Evolutionary conservation across 2,329 filamentous ascomycete genomes (phyloP).

Genomic region (Penicillium oxalicum): DNA sequence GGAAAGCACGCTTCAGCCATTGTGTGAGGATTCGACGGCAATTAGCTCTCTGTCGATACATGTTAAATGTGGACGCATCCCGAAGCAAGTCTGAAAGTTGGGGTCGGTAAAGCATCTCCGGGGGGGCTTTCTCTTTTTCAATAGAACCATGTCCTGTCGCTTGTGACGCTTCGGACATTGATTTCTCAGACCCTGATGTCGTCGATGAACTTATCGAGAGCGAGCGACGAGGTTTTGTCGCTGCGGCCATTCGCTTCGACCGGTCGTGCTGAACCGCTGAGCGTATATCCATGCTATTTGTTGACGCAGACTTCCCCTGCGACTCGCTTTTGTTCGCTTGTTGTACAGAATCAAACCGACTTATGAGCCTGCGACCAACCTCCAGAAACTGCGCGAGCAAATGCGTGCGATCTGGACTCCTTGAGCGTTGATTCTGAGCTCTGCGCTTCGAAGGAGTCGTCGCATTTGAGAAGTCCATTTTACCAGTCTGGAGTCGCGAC

Average conservation of each 20-base stretch:
- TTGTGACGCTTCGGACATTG: constrained; percentile 16
- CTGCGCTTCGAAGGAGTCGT: constrained; percentile 15
- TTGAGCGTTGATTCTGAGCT: constrained; percentile 8
- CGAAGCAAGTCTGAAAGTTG: constrained; percentile 47
- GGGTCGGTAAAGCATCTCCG: constrained; percentile 43
- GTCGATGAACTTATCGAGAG: constrained; percentile 18
- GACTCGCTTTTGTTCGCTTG: constrained; percentile 10
- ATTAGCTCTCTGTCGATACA: constrained; percentile 36
- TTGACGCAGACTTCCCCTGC: constrained; percentile 11
- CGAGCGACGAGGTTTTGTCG: constrained; percentile 13
- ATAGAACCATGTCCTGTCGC: constrained; percentile 21
- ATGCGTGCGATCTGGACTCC: constrained; percentile 31
- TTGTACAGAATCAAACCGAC: constrained; percentile 25
- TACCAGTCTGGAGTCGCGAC: constrained; percentile 37
- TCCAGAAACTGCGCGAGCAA: constrained; percentile 36
- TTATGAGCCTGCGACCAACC: constrained; percentile 33
- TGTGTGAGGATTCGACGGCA: constrained; percentile 38
- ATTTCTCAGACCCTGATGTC: constrained; percentile 20
- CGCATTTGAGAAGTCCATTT: constrained; percentile 29
- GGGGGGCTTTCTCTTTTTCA: constrained; percentile 25
- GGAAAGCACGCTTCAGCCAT: constrained; percentile 45
- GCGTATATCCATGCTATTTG: constrained; percentile 24
- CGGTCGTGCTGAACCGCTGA: constrained; percentile 27
- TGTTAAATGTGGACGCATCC: constrained; percentile 46
- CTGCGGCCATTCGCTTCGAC: constrained; percentile 24